Evolutionary conservation across 805 yeast genomes (phyloP), one percentile per base, ranked within the genome.

Genomic region (Isabelozyma heimii): DNA sequence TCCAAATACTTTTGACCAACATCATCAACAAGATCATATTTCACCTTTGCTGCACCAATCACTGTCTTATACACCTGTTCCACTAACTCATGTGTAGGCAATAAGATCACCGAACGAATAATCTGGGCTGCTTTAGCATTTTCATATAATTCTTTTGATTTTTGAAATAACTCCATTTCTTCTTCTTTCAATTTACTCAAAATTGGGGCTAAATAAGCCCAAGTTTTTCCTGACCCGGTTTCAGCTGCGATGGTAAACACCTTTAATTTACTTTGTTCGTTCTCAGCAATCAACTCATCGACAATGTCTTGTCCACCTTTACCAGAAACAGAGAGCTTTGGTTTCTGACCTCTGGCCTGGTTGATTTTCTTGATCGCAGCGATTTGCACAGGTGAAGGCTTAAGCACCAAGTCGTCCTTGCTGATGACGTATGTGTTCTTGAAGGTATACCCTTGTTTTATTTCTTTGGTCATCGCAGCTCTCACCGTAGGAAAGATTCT

Each of bases 151-250:
- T 26, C 53, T 28, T 38, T 47, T 10, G 59, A 55, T 14, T 47
- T 50, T 16, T 55, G 53, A 52, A 59, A 70, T 2, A 57, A 43
- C 7, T 56, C 57, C 10, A 65, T 50, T 48, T 85, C 84, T 45
- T 79, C 82, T 49, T 84, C 83, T 51, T 82, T 80, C 53, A 91
- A 66, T 53, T 80, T 82, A 43, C 89, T 86, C 37, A 91, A 53
- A 35, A 92, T 53, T 0, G 97, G 91, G 0, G 87, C 82, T 51
- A 94, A 62, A 60, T 91, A 92, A 0, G 97, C 91, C 84, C 96
- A 83, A 0, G 99, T 92, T 62, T 92, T 92, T 8, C 99, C 99
- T 0, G 96, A 87, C 0, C 99, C 99, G 0, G 99, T 92, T 63
- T 94, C 98, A 2, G 97, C 97, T 0, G 98, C 97, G 47, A 92